Evolutionary conservation across 169 alveolate species (phyloP).

Genomic region (Blepharisma undulans): DNA sequence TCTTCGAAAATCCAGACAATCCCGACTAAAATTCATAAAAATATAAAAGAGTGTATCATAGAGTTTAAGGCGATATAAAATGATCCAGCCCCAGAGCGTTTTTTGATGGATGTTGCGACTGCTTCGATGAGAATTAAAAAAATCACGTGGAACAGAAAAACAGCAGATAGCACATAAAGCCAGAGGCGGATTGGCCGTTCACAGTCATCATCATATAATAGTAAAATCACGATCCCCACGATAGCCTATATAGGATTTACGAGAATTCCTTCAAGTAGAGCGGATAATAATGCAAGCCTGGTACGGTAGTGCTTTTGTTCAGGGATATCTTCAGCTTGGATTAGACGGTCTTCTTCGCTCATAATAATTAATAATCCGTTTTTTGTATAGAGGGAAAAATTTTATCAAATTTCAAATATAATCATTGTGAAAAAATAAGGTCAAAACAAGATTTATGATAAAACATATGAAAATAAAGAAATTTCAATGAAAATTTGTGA

Average conservation of each 20-base stretch:
- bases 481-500: too few relatives aligned
- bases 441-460: too few relatives aligned
- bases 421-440: too few relatives aligned
- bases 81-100: neutral
- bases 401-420: neutral
- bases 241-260: neutral
- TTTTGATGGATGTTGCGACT: neutral
- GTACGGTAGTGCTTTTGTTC: neutral
- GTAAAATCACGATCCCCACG: neutral
- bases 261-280: neutral
- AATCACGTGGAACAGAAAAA: neutral
- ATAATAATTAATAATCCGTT: neutral
- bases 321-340: neutral
- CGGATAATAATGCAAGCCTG: neutral
- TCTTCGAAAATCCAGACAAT: constrained; percentile 19
- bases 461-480: too few relatives aligned
- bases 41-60: neutral
- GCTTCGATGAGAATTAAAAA: neutral
- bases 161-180: neutral
- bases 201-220: neutral
- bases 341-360: neutral
- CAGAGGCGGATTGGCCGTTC: constrained; percentile 14
- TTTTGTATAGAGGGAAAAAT: neutral
- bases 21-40: constrained; percentile 19
- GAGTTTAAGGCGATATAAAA: constrained; percentile 7